Percentiles rank a stretch among this genome's conserved stretches.
Evolutionary conservation across 306 rosid genomes (phyloP).

Genomic region (Cucumis sativus): DNA sequence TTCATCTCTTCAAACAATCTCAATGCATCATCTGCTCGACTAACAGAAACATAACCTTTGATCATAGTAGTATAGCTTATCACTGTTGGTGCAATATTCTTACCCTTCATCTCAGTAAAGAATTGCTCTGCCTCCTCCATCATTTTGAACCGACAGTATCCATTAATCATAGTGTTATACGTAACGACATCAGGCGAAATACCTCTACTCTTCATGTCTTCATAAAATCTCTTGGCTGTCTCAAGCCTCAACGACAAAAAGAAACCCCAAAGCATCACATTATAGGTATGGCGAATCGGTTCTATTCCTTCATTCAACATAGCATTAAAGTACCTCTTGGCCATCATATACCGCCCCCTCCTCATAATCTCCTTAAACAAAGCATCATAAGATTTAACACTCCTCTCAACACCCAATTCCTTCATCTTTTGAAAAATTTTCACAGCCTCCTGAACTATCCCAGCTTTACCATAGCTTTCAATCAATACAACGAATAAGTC

Average conservation of each 20-base stretch:
- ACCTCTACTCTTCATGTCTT: conserved; percentile 57
- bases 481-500: conserved; percentile 55
- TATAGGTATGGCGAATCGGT: conserved; percentile 72
- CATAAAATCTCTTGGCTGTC: conserved; percentile 69
- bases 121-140: conserved; percentile 67
- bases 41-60: conserved; percentile 59
- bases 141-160: conserved; percentile 60
- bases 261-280: conserved; percentile 83
- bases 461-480: conserved; percentile 61
- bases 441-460: conserved; percentile 88
- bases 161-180: conserved; percentile 72
- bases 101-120: conserved; percentile 76
- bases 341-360: conserved; percentile 82
- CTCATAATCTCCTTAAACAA: conserved; percentile 63
- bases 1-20: conserved; percentile 64
- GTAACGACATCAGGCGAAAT: conserved; percentile 61
- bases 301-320: conserved; percentile 70
- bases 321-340: conserved; percentile 65
- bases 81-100: conserved; percentile 50
- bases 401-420: conserved; percentile 51
- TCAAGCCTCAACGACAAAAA: conserved; percentile 60
- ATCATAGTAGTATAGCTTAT: conserved; percentile 76
- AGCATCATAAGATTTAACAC: conserved; percentile 53
- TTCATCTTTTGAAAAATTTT: conserved; percentile 61
- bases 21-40: conserved; percentile 43